Percentiles rank a stretch among this genome's conserved stretches.
Conservation (phyloP, 1,284 basidiomycete genomes). For the Ganoderma multipileum region DNA sequence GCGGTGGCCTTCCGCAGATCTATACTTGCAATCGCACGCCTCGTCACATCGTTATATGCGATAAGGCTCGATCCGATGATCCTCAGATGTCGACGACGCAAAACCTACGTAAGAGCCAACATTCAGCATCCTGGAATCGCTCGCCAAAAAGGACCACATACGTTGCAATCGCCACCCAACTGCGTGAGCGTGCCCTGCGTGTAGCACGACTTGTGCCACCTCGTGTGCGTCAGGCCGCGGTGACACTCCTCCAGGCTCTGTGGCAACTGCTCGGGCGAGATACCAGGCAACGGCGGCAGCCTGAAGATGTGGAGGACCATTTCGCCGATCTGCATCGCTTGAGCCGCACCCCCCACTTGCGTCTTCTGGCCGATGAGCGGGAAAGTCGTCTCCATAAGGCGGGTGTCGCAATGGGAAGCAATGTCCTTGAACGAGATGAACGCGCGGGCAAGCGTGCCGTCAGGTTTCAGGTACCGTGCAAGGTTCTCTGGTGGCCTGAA, state of each 20-base stretch:
- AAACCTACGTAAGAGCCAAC: constrained; percentile 66
- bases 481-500: constrained; percentile 69
- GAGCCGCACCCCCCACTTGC: constrained; percentile 61
- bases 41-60: constrained; percentile 95
- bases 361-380: constrained; percentile 82
- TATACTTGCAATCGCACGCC: constrained; percentile 89
- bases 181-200: constrained; percentile 95
- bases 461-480: constrained; percentile 82
- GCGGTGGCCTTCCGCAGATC: constrained; percentile 86
- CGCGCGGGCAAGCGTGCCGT: constrained; percentile 81
- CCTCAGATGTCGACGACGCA: constrained; percentile 76
- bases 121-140: not conserved
- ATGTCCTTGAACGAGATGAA: constrained; percentile 90
- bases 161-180: constrained; percentile 92
- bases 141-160: constrained; percentile 42
- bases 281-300: constrained; percentile 85
- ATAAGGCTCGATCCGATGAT: constrained; percentile 88
- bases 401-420: constrained; percentile 80
- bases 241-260: constrained; percentile 93
- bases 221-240: constrained; percentile 86
- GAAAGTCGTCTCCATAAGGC: constrained; percentile 83
- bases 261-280: constrained; percentile 82
- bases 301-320: constrained; percentile 89
- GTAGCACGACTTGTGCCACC: constrained; percentile 93
- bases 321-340: constrained; percentile 75